phyloP scores from a whole-genome alignment of 371 early-diverging fungal genomes.

The Mucor saturninus region DNA sequence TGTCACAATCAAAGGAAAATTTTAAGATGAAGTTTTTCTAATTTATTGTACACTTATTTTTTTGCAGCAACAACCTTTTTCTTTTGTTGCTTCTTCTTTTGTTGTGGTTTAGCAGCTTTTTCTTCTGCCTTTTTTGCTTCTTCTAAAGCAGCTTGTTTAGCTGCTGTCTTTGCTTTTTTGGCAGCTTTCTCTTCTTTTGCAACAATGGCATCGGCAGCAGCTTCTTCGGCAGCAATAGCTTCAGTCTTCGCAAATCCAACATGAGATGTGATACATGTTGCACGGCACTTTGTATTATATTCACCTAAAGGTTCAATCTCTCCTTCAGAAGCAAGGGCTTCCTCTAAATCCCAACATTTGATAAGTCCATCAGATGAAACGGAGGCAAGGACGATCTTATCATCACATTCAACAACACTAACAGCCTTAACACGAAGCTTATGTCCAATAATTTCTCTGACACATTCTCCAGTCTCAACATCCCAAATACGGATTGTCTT shows the following conservation, averaged over 20 bases:
- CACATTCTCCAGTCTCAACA: slow-evolving; percentile 54
- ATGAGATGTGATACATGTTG: slow-evolving; percentile 64
- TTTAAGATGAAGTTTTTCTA: not conserved
- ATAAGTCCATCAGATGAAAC: slow-evolving; percentile 78
- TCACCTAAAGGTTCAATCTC: slow-evolving; percentile 53
- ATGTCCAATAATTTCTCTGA: slow-evolving; percentile 65
- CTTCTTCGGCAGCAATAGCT: slow-evolving; percentile 9
- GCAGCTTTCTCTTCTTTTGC: slow-evolving; percentile 5
- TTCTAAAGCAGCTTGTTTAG: not conserved
- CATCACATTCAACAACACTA: slow-evolving; percentile 36
- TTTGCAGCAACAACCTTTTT: not conserved
- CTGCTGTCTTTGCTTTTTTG: not conserved
- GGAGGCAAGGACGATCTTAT: slow-evolving; percentile 55
- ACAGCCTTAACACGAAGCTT: slow-evolving; percentile 56
- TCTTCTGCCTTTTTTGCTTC: not conserved
- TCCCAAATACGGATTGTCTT: slow-evolving; percentile 72
- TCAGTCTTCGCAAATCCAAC: slow-evolving; percentile 32
- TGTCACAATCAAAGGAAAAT: too few species aligned
- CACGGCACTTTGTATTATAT: slow-evolving; percentile 72
- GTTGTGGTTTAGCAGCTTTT: not conserved
- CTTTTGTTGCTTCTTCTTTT: not conserved
- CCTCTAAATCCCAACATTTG: slow-evolving; percentile 72
- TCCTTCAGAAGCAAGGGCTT: slow-evolving; percentile 23
- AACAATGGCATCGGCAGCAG: slow-evolving; percentile 2
- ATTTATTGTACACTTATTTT: not conserved